Conservation (phyloP, 495 filamentous ascomycete genomes). For the Aspergillus mulundensis region DNA sequence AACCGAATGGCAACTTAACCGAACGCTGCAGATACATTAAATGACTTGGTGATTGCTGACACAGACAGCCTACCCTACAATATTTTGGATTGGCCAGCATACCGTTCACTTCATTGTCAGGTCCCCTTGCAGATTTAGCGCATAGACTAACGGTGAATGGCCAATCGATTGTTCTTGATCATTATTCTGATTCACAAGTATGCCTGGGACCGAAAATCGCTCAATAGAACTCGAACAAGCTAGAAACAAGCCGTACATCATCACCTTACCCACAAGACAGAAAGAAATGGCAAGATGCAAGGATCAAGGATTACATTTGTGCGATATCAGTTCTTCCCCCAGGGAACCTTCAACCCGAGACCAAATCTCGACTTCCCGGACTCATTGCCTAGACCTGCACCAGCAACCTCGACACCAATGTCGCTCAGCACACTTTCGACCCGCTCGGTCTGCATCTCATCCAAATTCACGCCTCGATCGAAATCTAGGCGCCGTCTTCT, state of each 20-base stretch:
- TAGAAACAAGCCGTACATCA: background rate
- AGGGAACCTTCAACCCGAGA: constrained; percentile 3
- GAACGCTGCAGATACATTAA: background rate
- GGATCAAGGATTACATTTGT: background rate
- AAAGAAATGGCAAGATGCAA: no score
- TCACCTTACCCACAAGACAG: background rate
- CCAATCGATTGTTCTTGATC: no score
- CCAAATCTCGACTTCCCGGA: constrained; percentile 1
- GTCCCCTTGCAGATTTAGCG: no score
- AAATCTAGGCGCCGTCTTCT: constrained; percentile 53
- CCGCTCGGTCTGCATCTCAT: constrained; percentile 1
- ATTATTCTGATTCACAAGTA: no score
- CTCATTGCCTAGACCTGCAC: background rate
- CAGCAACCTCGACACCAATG: background rate
- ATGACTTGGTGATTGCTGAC: background rate
- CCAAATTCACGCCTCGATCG: constrained; percentile 41
- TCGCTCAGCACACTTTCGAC: background rate
- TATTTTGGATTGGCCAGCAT: background rate
- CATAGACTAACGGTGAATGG: no score
- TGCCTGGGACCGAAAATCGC: no score
- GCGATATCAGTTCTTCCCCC: background rate
- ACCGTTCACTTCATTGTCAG: no score
- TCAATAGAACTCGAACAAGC: background rate
- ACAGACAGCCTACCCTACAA: background rate
- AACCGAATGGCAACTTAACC: background rate